Conservation (phyloP, 306 rosid species). For the Begonia masoniana region DNA sequence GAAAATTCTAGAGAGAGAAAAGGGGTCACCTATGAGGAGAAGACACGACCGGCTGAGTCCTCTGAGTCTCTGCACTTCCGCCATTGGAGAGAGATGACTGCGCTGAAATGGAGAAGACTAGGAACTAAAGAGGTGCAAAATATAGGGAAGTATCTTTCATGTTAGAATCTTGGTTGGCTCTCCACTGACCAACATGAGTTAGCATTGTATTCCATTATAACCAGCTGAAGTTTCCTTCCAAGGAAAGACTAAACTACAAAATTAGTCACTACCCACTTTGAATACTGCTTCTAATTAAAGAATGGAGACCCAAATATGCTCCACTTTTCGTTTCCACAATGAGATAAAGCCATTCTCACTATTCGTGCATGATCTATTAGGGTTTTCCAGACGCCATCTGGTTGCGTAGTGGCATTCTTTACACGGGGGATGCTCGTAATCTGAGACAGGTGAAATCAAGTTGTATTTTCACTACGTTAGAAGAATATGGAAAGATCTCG, state of each 20-base stretch:
- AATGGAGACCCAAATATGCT: not conserved
- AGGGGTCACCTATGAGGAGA: conserved; percentile 64
- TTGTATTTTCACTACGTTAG: not conserved
- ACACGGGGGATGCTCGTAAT: not conserved
- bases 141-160: not conserved
- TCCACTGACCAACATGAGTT: not conserved
- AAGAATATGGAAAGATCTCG: not conserved
- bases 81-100: conserved; percentile 21
- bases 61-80: conserved; percentile 22
- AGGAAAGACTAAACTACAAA: not conserved
- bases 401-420: not conserved
- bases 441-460: not conserved
- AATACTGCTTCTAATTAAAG: not conserved
- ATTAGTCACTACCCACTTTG: not conserved
- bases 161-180: not conserved
- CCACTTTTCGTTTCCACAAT: no score
- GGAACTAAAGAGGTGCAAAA: not conserved
- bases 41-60: conserved; percentile 53
- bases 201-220: no score
- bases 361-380: not conserved
- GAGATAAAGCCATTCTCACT: no score
- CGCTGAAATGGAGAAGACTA: not conserved
- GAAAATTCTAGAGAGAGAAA: not conserved
- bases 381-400: not conserved
- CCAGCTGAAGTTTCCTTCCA: not conserved